Percentiles rank a stretch among this genome's conserved stretches.
Evolutionary conservation across 2,329 filamentous ascomycete genomes (phyloP).

Genomic region (Ceratocystis albifundus): DNA sequence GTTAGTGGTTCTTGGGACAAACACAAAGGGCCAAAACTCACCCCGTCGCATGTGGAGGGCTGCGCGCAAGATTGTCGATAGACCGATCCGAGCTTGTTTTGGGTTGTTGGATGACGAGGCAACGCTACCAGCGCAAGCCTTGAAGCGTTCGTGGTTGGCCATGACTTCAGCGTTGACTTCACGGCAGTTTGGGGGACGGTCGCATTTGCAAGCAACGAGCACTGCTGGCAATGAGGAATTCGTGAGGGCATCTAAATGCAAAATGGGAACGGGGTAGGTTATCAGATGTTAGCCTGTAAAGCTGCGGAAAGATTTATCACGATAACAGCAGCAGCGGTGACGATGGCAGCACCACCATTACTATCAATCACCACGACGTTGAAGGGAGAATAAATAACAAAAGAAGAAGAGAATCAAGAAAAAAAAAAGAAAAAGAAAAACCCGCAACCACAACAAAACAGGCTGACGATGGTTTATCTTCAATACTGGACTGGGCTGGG

Average conservation of each 20-base stretch:
- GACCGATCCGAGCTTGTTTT: conserved; percentile 61
- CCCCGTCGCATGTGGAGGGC: conserved; percentile 58
- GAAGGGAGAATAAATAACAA: no score
- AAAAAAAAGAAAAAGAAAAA: background rate
- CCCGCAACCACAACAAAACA: background rate
- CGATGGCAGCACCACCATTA: no score
- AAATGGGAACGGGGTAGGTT: background rate
- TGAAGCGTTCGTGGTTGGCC: conserved; percentile 49
- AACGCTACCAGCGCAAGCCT: conserved; percentile 59
- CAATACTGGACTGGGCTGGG: background rate
- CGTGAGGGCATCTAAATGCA: conserved; percentile 53
- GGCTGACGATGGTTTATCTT: background rate
- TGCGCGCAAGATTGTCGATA: conserved; percentile 62
- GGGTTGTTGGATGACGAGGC: conserved; percentile 59
- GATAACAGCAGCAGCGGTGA: no score
- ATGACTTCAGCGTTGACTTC: conserved; percentile 60
- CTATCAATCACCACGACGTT: no score
- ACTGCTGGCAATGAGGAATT: conserved; percentile 64
- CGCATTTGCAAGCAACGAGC: conserved; percentile 83
- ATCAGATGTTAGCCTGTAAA: background rate
- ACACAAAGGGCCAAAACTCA: conserved; percentile 35
- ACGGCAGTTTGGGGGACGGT: conserved; percentile 57
- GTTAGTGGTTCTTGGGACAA: conserved; percentile 2
- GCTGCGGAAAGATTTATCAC: background rate
- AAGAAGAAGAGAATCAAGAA: no score